Evolutionary conservation across 1,139 yeast genomes (phyloP).

Genomic region (Yamadazyma oceani): DNA sequence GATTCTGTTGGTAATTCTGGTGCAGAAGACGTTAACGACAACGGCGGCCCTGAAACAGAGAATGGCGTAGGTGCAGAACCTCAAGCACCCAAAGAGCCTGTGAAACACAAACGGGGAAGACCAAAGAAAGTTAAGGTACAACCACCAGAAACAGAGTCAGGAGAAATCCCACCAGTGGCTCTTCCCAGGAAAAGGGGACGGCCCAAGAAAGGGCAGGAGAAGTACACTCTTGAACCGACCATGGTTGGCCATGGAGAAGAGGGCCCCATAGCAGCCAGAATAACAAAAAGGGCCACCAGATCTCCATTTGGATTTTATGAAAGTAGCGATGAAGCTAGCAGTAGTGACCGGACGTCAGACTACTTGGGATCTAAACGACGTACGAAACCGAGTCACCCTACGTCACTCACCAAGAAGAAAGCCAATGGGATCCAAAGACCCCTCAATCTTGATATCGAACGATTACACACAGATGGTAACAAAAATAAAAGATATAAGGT

Average conservation of each 20-base stretch:
- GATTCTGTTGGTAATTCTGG: background rate
- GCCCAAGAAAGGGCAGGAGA: constrained; percentile 14
- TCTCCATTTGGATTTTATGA: background rate
- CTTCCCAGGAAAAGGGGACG: constrained; percentile 17
- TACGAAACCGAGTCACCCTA: constrained; percentile 9
- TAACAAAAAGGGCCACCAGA: background rate
- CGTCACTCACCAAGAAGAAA: constrained; percentile 23
- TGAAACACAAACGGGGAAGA: background rate
- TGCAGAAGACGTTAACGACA: constrained; percentile 5
- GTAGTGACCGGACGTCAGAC: too few relatives aligned
- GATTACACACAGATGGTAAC: constrained; percentile 24
- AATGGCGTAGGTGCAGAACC: constrained; percentile 1
- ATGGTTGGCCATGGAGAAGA: background rate
- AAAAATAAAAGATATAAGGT: constrained; percentile 28
- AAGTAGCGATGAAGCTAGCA: too few relatives aligned
- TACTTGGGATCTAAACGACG: too few relatives aligned
- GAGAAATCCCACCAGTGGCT: too few relatives aligned
- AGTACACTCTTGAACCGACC: background rate
- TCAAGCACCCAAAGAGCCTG: background rate
- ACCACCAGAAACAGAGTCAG: constrained; percentile 4
- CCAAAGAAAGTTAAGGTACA: background rate
- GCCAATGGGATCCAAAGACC: constrained; percentile 28
- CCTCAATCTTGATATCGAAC: constrained; percentile 27
- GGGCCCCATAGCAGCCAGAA: background rate
- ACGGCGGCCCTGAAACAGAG: too few relatives aligned